A percentile compares a stretch with the other conserved stretches of the same genome.
Evolutionary conservation across 2,329 filamentous ascomycete genomes (phyloP).

Genomic region (Colletotrichum sidae): DNA sequence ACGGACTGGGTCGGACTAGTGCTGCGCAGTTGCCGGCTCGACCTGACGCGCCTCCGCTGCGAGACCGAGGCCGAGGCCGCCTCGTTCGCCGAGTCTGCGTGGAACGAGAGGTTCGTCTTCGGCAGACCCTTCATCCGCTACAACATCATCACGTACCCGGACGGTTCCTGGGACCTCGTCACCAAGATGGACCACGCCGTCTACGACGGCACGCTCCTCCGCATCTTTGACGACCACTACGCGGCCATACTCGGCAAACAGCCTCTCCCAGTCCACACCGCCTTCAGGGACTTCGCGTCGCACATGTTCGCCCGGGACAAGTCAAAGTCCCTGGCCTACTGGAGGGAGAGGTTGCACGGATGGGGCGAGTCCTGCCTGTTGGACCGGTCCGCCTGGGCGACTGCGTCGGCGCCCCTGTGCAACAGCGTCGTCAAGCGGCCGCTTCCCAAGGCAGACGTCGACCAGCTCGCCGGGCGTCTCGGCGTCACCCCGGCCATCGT

Average conservation of each 20-base stretch:
- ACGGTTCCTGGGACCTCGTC: slow-evolving; percentile 42
- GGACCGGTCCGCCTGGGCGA: not conserved
- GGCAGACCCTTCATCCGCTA: slow-evolving; percentile 50
- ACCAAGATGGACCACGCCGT: slow-evolving; percentile 49
- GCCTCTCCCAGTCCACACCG: slow-evolving; percentile 28
- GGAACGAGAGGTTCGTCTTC: slow-evolving; percentile 44
- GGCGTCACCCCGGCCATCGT: slow-evolving; percentile 48
- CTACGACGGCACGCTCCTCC: slow-evolving; percentile 51
- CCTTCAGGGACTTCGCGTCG: slow-evolving; percentile 44
- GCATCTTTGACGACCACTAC: slow-evolving; percentile 50
- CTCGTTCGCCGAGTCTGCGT: slow-evolving; percentile 40
- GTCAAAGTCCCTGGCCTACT: slow-evolving; percentile 39
- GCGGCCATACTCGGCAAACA: slow-evolving; percentile 40
- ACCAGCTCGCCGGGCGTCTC: slow-evolving; percentile 37
- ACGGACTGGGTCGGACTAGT: slow-evolving; percentile 40
- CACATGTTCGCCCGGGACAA: slow-evolving; percentile 39
- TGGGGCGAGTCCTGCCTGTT: not conserved
- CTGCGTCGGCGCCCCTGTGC: slow-evolving; percentile 23
- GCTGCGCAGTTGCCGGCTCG: slow-evolving; percentile 35
- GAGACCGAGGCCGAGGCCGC: slow-evolving; percentile 40
- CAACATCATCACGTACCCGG: slow-evolving; percentile 41
- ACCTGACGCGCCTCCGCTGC: slow-evolving; percentile 32
- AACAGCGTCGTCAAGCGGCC: not conserved
- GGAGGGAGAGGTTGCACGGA: slow-evolving; percentile 33
- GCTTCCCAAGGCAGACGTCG: slow-evolving; percentile 29